Percentiles rank a stretch among this genome's conserved stretches.
Conservation (phyloP, 495 filamentous ascomycete species). For the Penicillium coprophilum region DNA sequence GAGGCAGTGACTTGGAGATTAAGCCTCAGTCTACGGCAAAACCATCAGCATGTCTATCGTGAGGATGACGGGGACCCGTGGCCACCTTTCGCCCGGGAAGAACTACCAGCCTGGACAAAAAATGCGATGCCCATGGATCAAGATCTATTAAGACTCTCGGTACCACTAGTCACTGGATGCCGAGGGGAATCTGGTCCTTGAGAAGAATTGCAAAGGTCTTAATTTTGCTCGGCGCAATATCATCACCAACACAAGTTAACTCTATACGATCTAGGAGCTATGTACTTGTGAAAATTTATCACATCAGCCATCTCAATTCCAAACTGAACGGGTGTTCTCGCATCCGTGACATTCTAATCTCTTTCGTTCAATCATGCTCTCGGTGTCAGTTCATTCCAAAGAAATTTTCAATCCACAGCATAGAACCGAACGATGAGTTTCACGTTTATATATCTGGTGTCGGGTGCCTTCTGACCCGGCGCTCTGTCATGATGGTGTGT, state of each 20-base stretch:
- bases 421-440: too few relatives aligned
- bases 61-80: constrained; percentile 23
- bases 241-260: constrained; percentile 32
- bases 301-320: too few relatives aligned
- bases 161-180: constrained; percentile 20
- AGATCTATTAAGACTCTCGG: constrained; percentile 12
- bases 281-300: constrained; percentile 10
- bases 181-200: constrained; percentile 28
- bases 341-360: background rate
- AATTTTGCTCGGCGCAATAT: constrained; percentile 36
- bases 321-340: too few relatives aligned
- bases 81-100: constrained; percentile 26
- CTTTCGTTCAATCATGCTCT: background rate
- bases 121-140: constrained; percentile 25
- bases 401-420: too few relatives aligned
- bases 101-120: constrained; percentile 24
- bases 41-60: constrained; percentile 29
- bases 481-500: background rate
- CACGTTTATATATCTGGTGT: too few relatives aligned
- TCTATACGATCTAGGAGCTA: constrained; percentile 27
- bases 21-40: constrained; percentile 35
- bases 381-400: too few relatives aligned
- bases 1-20: constrained; percentile 43
- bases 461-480: background rate
- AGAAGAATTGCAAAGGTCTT: constrained; percentile 20